phyloP scores from a whole-genome alignment of 1,139 yeast genomes.

The Yamadazyma spencermartinsiae region DNA sequence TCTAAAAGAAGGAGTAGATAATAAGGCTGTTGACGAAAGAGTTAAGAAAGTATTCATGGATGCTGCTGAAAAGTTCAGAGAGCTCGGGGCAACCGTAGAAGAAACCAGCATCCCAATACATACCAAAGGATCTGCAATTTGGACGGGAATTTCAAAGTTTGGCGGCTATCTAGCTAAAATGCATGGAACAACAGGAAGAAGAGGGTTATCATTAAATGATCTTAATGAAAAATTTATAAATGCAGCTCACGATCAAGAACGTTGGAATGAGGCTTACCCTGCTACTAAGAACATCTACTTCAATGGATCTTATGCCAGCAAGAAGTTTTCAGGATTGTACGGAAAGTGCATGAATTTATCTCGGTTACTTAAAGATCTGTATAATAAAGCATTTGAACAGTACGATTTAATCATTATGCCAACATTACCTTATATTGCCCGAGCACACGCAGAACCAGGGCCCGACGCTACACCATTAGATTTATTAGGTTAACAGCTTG shows the following conservation, averaged over 20 bases:
- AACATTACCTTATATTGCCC: constrained; percentile 13
- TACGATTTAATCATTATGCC: constrained; percentile 16
- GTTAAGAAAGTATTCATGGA: constrained; percentile 24
- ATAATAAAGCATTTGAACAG: constrained; percentile 12
- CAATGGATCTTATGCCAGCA: constrained; percentile 14
- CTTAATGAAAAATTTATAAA: constrained; percentile 8
- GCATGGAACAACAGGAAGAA: constrained; percentile 20
- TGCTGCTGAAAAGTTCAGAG: constrained; percentile 43
- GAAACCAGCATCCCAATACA: constrained; percentile 35
- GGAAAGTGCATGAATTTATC: constrained; percentile 16
- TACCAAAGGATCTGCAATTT: constrained; percentile 31
- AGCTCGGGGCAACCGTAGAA: constrained; percentile 44
- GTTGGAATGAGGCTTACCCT: constrained; percentile 8
- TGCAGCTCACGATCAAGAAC: constrained; percentile 8
- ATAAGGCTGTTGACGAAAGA: constrained; percentile 27
- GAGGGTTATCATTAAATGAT: constrained; percentile 9
- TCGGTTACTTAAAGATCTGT: constrained; percentile 11
- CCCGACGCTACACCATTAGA: constrained; percentile 13
- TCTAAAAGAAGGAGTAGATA: constrained; percentile 31
- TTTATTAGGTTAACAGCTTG: constrained; percentile 13
- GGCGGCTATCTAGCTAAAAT: constrained; percentile 22
- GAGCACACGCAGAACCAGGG: constrained; percentile 14
- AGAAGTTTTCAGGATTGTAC: constrained; percentile 14
- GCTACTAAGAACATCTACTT: constrained; percentile 9
- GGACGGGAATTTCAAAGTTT: constrained; percentile 24